phyloP scores from a whole-genome alignment of 2,329 filamentous ascomycete genomes.

The Aspergillus clavatus region DNA sequence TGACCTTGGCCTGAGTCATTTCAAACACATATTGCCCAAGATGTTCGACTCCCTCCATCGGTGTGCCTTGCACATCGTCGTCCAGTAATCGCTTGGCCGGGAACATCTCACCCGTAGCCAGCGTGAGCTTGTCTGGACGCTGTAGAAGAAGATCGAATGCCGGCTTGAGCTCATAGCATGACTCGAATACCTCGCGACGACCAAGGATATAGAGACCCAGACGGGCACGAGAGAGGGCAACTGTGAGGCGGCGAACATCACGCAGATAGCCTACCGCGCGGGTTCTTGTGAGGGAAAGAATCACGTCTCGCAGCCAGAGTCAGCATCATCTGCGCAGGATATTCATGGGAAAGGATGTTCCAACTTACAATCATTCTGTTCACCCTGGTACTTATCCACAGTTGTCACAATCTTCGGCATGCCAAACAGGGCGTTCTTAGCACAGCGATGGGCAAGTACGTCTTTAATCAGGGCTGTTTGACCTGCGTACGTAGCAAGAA shows the following conservation, averaged over 20 bases:
- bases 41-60: slow-evolving; percentile 91
- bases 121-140: slow-evolving; percentile 72
- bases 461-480: slow-evolving; percentile 85
- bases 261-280: slow-evolving; percentile 86
- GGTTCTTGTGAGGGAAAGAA: slow-evolving; percentile 87
- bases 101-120: slow-evolving; percentile 84
- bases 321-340: slow-evolving; percentile 5
- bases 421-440: slow-evolving; percentile 77
- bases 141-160: slow-evolving; percentile 75
- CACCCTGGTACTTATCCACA: slow-evolving; percentile 97
- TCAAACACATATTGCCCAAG: slow-evolving; percentile 93
- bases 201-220: slow-evolving; percentile 90
- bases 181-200: slow-evolving; percentile 80
- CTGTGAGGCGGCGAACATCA: slow-evolving; percentile 87
- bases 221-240: slow-evolving; percentile 86
- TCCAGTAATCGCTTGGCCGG: slow-evolving; percentile 56
- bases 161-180: slow-evolving; percentile 78
- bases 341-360: background rate
- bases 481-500: slow-evolving; percentile 89
- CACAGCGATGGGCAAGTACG: slow-evolving; percentile 77
- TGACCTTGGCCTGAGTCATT: slow-evolving; percentile 75
- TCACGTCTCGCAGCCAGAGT: slow-evolving; percentile 63
- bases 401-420: slow-evolving; percentile 86
- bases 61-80: slow-evolving; percentile 50
- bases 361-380: slow-evolving; percentile 93